Evolutionary conservation across 73 alveolate species (phyloP).

Genomic region (Blepharisma stoltei): DNA sequence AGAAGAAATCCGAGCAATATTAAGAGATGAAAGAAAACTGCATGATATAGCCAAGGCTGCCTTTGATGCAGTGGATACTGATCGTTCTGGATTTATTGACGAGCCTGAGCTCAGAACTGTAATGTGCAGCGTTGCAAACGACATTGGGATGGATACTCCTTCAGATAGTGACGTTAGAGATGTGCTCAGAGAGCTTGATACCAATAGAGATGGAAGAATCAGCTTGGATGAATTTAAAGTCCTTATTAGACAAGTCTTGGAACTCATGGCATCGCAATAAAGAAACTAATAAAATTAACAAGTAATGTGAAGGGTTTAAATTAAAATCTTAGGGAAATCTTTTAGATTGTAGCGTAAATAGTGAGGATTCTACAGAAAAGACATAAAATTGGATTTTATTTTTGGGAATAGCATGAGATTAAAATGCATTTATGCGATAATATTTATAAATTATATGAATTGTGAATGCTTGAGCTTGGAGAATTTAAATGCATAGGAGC

Average conservation of each 20-base stretch:
- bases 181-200: slow-evolving; percentile 46
- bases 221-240: slow-evolving; percentile 53
- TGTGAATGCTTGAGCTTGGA: too few species aligned
- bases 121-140: slow-evolving; percentile 45
- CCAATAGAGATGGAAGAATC: slow-evolving; percentile 55
- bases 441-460: too few species aligned
- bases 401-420: too few species aligned
- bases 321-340: too few species aligned
- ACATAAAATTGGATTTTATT: too few species aligned
- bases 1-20: slow-evolving; percentile 31
- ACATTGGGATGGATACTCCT: slow-evolving; percentile 51
- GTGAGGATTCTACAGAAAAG: too few species aligned
- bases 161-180: slow-evolving; percentile 45
- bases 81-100: slow-evolving; percentile 49
- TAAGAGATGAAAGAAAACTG: slow-evolving; percentile 44
- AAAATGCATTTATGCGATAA: too few species aligned
- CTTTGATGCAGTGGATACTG: slow-evolving; percentile 50
- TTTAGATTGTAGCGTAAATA: too few species aligned
- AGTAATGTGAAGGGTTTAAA: too few species aligned
- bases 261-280: slow-evolving; percentile 20
- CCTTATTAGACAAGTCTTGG: slow-evolving; percentile 51
- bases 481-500: too few species aligned
- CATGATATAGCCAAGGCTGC: slow-evolving; percentile 52
- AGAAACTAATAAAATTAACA: too few species aligned
- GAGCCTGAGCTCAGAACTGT: slow-evolving; percentile 46